phyloP scores from a whole-genome alignment of 164 flowering plant genomes.

The Annona cherimola region DNA sequence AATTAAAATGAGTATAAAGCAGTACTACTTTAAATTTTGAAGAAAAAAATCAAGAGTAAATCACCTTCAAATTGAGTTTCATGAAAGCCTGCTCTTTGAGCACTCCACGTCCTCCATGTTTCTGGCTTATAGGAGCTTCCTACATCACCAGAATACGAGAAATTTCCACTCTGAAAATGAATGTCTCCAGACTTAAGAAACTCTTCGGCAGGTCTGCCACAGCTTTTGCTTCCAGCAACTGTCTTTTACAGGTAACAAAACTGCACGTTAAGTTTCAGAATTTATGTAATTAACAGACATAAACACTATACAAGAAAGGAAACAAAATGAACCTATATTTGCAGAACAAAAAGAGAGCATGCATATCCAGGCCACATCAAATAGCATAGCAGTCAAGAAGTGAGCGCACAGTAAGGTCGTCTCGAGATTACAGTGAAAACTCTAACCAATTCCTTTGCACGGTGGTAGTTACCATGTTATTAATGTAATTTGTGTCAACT shows the following conservation, averaged over 20 bases:
- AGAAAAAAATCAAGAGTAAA: background rate
- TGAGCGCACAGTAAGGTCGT: too few species aligned
- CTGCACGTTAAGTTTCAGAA: constrained; percentile 15
- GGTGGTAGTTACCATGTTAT: background rate
- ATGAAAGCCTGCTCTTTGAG: constrained; percentile 40
- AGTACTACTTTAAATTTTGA: constrained; percentile 1
- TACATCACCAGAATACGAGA: constrained; percentile 15
- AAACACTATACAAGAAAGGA: background rate
- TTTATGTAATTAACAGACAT: background rate
- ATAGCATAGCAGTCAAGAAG: too few species aligned
- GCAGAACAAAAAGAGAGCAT: background rate
- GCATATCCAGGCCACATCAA: background rate
- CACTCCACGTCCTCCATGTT: constrained; percentile 59
- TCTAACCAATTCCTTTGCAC: background rate
- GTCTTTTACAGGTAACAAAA: constrained; percentile 43
- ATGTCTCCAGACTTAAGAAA: constrained; percentile 9
- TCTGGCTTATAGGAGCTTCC: constrained; percentile 31
- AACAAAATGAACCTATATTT: background rate
- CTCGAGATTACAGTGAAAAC: background rate
- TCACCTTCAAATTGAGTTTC: constrained; percentile 57
- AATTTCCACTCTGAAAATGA: constrained; percentile 13
- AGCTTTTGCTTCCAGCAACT: constrained; percentile 36
- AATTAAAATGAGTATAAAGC: background rate
- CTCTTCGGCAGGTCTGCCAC: constrained; percentile 13
- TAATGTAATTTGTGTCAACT: too few species aligned